These are phyloP conservation scores for Trichoderma orchidacearum DNA, from an alignment of 495 filamentous ascomycete species.

Conservation along the genomic window DNA sequence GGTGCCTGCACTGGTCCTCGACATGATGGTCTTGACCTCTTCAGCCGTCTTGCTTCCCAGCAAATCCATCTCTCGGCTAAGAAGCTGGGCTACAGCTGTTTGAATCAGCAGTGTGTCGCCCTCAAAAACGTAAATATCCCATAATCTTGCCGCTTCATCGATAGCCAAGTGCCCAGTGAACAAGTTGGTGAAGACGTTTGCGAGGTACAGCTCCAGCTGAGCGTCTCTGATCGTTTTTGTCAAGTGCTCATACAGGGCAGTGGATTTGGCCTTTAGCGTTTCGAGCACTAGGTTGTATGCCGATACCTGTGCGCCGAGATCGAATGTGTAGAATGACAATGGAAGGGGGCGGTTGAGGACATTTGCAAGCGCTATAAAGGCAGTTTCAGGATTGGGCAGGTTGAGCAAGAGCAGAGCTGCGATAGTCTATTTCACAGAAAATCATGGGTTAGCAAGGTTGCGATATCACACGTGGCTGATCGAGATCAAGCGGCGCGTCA, in stretches of 20 bases:
- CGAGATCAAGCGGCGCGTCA: neutral
- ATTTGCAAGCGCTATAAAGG: constrained; percentile 82
- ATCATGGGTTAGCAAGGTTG: neutral
- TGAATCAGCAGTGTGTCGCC: constrained; percentile 73
- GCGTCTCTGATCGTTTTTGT: constrained; percentile 21
- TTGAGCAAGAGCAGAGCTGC: constrained; percentile 80
- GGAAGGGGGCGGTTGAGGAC: constrained; percentile 78
- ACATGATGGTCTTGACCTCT: constrained; percentile 20
- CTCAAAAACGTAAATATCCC: constrained; percentile 93
- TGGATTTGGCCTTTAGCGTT: constrained; percentile 58
- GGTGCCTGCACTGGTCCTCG: neutral
- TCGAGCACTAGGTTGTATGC: constrained; percentile 60
- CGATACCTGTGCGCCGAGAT: constrained; percentile 55
- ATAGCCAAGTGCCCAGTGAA: constrained; percentile 44
- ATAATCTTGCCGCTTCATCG: constrained; percentile 65
- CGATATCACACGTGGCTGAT: neutral
- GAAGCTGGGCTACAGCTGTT: constrained; percentile 59
- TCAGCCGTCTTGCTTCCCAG: constrained; percentile 16
- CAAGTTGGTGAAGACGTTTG: constrained; percentile 34
- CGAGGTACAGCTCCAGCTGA: constrained; percentile 36
- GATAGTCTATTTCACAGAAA: constrained; percentile 41
- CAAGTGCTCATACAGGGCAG: constrained; percentile 57
- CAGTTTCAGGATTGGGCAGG: constrained; percentile 50
- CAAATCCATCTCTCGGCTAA: constrained; percentile 27
- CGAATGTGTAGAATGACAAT: constrained; percentile 72